Base-by-base conservation (phyloP, 208 protist genomes). In the Trypanosoma scelopori region DNA sequence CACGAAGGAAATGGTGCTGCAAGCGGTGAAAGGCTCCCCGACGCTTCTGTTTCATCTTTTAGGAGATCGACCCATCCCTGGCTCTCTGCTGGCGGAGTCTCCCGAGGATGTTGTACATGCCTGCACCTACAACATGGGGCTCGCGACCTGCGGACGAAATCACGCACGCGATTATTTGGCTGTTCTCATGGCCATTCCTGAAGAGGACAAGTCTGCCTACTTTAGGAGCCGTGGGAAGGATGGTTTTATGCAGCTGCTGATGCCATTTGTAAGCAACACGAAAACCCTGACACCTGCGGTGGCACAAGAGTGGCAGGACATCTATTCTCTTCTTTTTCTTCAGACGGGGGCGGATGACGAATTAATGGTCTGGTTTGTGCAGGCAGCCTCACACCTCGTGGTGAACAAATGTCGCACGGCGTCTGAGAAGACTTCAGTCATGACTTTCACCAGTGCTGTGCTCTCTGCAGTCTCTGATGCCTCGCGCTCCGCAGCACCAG, bases 191-290 rank as follows among this genome's bases (percentile, higher is more conserved):
- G 79, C 81, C 25, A 57, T 81, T 32, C 73, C 80, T 20, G 69
- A 58, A 18, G 56, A 65, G 27, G 69, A 65, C 23, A 64, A 85
- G 28, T 57, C 69, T 5, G 66, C 55, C 42, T 87, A 76, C 55
- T 69, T 53, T 32, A 51, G 28, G 28, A 49, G 30, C 42, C 55
- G 78, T 63, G 85, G 83, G 20, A 82, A 82, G 67, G 91, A 96
- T 63, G 73, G 76, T 9, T 67, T 94, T 49, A 48, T 71, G 12
- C 75, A 81, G 50, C 71, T 89, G 27, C 63, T 92, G 39, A 84
- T 65, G 15, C 91, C 91, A 12, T 94, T 93, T 71, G 71, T 87
- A 27, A 79, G 76, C 60, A 87, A 94, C 65, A 57, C 76, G 23
- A 89, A 92, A 49, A 64, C 74, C 11, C 64, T 94, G 28, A 82